Conservation (phyloP, 345 rosid genomes). For the Citropsis articulata region DNA sequence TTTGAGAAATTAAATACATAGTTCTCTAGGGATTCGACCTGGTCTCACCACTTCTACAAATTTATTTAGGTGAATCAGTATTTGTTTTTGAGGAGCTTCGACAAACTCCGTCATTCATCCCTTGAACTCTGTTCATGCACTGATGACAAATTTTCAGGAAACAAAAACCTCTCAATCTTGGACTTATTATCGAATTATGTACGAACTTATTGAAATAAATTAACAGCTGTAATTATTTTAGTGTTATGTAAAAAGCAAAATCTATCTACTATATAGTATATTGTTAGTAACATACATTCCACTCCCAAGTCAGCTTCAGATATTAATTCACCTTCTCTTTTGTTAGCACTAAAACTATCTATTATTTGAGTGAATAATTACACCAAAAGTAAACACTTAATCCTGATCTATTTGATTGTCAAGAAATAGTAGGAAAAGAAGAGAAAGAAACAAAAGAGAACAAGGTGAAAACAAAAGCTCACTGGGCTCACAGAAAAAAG, state of each 20-base stretch:
- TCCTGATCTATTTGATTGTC: background rate
- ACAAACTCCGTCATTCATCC: no score
- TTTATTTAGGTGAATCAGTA: no score
- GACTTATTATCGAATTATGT: background rate
- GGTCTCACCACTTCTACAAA: no score
- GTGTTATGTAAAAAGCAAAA: background rate
- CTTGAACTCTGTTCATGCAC: background rate
- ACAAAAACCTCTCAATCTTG: background rate
- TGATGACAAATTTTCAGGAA: background rate
- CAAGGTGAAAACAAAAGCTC: background rate
- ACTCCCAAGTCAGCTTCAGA: background rate
- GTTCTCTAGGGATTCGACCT: no score
- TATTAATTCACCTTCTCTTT: no score
- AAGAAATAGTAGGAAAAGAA: background rate
- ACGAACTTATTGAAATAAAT: background rate
- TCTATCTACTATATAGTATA: background rate
- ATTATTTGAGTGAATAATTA: background rate
- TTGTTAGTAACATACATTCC: background rate
- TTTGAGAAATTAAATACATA: no score
- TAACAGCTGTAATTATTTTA: background rate
- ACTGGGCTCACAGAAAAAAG: background rate
- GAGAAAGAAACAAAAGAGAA: background rate
- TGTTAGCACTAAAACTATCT: no score
- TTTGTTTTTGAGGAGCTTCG: no score
- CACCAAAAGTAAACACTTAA: no score